A percentile compares a stretch with the other conserved stretches of the same genome.
Evolutionary conservation across 306 rosid species (phyloP).

Genomic region (Phaseolus lunatus): DNA sequence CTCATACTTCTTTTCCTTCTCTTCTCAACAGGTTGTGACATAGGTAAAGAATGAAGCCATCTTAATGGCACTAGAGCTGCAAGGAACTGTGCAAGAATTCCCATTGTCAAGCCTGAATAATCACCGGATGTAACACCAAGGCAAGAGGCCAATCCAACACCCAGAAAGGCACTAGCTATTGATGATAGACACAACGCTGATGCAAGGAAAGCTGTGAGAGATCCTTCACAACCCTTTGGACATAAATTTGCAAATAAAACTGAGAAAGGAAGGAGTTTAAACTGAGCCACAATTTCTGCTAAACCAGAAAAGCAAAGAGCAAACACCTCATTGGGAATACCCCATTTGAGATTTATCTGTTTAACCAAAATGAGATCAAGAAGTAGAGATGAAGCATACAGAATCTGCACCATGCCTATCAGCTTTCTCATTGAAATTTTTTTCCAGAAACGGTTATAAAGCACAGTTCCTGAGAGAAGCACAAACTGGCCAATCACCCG

Average conservation of each 20-base stretch:
- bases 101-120: constrained; percentile 72
- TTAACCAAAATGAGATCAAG: constrained; percentile 77
- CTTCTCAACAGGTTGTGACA: constrained; percentile 53
- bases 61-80: constrained; percentile 73
- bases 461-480: constrained; percentile 75
- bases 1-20: constrained; percentile 59
- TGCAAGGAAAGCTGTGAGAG: constrained; percentile 85
- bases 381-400: constrained; percentile 74
- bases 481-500: constrained; percentile 76
- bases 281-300: constrained; percentile 79
- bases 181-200: constrained; percentile 76
- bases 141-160: constrained; percentile 77
- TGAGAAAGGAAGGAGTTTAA: constrained; percentile 83
- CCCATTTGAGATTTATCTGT: constrained; percentile 68
- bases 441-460: constrained; percentile 71
- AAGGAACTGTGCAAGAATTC: constrained; percentile 68
- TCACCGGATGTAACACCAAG: constrained; percentile 68
- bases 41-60: constrained; percentile 64
- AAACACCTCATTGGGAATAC: constrained; percentile 73
- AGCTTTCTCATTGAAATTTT: constrained; percentile 66
- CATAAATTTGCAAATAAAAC: constrained; percentile 71
- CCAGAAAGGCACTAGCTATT: constrained; percentile 73
- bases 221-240: constrained; percentile 91
- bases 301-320: constrained; percentile 80
- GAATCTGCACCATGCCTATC: constrained; percentile 62